phyloP scores from a whole-genome alignment of 352 stramenopile species.

The Pythium rhizo-oryzae region DNA sequence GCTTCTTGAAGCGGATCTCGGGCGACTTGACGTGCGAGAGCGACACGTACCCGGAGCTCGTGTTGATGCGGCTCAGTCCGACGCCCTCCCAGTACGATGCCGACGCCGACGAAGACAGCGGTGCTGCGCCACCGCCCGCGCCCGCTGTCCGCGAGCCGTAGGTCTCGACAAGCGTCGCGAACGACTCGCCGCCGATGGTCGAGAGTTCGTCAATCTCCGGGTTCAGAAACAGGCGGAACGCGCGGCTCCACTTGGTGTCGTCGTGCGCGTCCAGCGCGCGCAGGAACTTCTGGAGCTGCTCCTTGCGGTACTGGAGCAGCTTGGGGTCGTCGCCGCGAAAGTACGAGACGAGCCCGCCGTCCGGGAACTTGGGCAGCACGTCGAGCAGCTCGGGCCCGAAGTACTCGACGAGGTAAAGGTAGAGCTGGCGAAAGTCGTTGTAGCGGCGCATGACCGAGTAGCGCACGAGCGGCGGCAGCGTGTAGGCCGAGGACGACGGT shows the following conservation, averaged over 20 bases:
- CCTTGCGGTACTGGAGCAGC: slow-evolving; percentile 65
- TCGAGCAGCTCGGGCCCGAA: slow-evolving; percentile 47
- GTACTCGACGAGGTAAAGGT: slow-evolving; percentile 58
- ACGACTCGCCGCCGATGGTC: slow-evolving; percentile 35
- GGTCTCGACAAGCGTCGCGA: slow-evolving; percentile 28
- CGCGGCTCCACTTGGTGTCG: slow-evolving; percentile 59
- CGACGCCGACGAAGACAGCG: slow-evolving; percentile 10
- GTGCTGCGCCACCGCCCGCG: background rate
- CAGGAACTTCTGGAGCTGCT: slow-evolving; percentile 65
- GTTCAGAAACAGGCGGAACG: slow-evolving; percentile 64
- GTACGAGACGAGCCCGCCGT: slow-evolving; percentile 72
- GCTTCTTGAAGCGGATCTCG: slow-evolving; percentile 76
- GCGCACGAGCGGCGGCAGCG: slow-evolving; percentile 68
- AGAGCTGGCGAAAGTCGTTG: slow-evolving; percentile 76
- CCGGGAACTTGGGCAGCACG: slow-evolving; percentile 63
- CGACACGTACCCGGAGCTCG: slow-evolving; percentile 69
- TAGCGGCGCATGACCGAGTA: slow-evolving; percentile 83
- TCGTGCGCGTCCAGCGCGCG: slow-evolving; percentile 59
- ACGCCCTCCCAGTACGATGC: slow-evolving; percentile 16
- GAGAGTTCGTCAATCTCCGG: slow-evolving; percentile 55
- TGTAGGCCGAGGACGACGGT: slow-evolving; percentile 25
- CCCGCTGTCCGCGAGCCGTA: background rate
- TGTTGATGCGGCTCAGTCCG: slow-evolving; percentile 38
- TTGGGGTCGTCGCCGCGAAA: slow-evolving; percentile 73
- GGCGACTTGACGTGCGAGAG: slow-evolving; percentile 74